Percentiles rank a stretch among this genome's conserved stretches.
Conservation (phyloP, 1,139 yeast species). For the Suhomyces choctaworum region DNA sequence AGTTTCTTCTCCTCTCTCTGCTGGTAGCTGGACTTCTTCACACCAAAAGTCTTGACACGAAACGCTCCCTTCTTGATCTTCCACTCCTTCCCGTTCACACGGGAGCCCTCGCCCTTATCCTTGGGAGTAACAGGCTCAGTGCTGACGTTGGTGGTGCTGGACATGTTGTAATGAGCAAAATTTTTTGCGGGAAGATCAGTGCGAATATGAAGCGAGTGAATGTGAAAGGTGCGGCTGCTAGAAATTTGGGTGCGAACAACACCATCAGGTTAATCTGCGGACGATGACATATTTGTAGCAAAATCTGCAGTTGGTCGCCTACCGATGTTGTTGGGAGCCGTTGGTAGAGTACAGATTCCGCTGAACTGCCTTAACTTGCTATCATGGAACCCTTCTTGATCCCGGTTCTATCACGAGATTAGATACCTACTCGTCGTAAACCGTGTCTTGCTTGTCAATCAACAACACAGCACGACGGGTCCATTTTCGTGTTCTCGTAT, state of each 20-base stretch:
- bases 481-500: conserved; percentile 55
- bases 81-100: conserved; percentile 31
- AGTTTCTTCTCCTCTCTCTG: conserved; percentile 38
- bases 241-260: too few species aligned
- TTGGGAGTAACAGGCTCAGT: conserved; percentile 17
- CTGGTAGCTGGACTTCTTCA: conserved; percentile 20
- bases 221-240: too few species aligned
- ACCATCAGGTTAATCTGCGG: too few species aligned
- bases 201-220: too few species aligned
- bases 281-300: too few species aligned
- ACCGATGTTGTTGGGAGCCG: too few species aligned
- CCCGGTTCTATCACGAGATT: background rate
- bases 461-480: conserved; percentile 47
- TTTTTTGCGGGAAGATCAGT: too few species aligned
- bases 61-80: conserved; percentile 30
- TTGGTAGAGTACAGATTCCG: too few species aligned
- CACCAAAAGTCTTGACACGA: conserved; percentile 24
- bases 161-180: conserved; percentile 2
- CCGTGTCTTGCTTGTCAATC: conserved; percentile 41
- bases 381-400: background rate
- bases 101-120: conserved; percentile 26
- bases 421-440: conserved; percentile 23
- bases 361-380: background rate
- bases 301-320: too few species aligned
- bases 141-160: conserved; percentile 3